phyloP scores from a whole-genome alignment of 805 yeast genomes.

The Candida tammaniensis region DNA sequence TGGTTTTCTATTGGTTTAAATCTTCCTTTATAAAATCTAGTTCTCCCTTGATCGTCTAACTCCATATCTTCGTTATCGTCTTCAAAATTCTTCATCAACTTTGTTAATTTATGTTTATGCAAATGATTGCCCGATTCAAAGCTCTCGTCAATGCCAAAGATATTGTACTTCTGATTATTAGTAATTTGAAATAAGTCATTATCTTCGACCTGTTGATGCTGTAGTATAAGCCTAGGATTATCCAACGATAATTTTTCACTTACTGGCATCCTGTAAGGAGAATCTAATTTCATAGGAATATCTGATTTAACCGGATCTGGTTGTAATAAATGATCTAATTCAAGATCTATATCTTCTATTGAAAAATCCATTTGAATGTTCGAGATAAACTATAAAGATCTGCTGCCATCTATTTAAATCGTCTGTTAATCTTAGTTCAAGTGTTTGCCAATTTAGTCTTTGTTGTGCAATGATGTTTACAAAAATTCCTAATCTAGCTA shows the following conservation, averaged over 20 bases:
- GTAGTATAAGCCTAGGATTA: constrained; percentile 3
- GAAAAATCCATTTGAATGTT: constrained; percentile 3
- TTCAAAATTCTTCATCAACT: constrained; percentile 32
- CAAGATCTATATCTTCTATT: constrained; percentile 7
- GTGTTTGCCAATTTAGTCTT: too few species aligned
- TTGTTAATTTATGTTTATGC: constrained; percentile 34
- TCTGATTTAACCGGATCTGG: constrained; percentile 4
- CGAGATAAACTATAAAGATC: neutral
- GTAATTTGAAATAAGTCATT: constrained; percentile 15
- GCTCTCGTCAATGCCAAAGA: constrained; percentile 7
- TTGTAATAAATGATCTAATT: constrained; percentile 8
- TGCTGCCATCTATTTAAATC: too few species aligned
- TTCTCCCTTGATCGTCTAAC: constrained; percentile 33
- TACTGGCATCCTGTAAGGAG: too few species aligned
- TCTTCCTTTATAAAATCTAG: constrained; percentile 34
- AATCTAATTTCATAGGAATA: neutral
- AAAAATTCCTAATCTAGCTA: neutral
- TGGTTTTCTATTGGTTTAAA: constrained; percentile 19
- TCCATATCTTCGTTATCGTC: constrained; percentile 26
- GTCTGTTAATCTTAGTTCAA: too few species aligned
- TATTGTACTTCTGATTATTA: constrained; percentile 3
- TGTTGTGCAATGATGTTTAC: neutral
- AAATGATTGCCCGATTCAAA: neutral
- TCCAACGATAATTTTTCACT: constrained; percentile 5
- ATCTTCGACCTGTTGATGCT: too few species aligned